phyloP scores from a whole-genome alignment of 108 stramenopile genomes.

The Cyclotella baltica region DNA sequence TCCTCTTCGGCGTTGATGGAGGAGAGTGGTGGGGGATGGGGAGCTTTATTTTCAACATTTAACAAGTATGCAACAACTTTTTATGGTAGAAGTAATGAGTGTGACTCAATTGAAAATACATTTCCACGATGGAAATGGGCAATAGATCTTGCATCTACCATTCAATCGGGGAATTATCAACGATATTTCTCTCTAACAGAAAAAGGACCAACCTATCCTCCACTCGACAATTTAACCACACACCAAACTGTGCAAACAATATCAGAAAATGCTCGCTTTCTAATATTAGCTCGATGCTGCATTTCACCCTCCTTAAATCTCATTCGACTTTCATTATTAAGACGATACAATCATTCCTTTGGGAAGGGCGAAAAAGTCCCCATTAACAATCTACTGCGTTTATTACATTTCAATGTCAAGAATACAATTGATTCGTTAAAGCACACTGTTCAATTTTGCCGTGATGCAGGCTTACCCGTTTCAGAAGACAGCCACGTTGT shows the following conservation, averaged over 20 bases:
- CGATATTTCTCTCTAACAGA: slow-evolving; percentile 45
- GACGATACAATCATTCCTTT: slow-evolving; percentile 51
- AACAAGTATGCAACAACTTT: slow-evolving; percentile 17
- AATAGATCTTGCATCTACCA: slow-evolving; percentile 42
- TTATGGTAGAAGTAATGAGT: neutral
- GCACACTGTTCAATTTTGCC: slow-evolving; percentile 40
- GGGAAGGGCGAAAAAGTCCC: slow-evolving; percentile 51
- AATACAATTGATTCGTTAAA: slow-evolving; percentile 1
- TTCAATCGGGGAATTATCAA: slow-evolving; percentile 53
- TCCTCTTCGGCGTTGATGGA: slow-evolving; percentile 36
- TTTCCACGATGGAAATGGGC: slow-evolving; percentile 61
- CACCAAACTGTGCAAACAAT: neutral
- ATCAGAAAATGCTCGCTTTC: slow-evolving; percentile 37
- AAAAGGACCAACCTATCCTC: slow-evolving; percentile 29
- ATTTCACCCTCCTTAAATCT: slow-evolving; percentile 46
- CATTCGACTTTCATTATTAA: slow-evolving; percentile 33
- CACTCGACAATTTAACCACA: too few species aligned
- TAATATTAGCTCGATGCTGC: slow-evolving; percentile 54
- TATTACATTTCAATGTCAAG: slow-evolving; percentile 33
- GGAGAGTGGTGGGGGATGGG: slow-evolving; percentile 56
- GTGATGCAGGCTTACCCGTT: slow-evolving; percentile 49
- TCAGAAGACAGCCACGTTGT: slow-evolving; percentile 23
- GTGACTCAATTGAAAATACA: slow-evolving; percentile 7
- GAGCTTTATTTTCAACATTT: slow-evolving; percentile 51
- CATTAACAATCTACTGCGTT: slow-evolving; percentile 29